phyloP scores from a whole-genome alignment of 352 stramenopile genomes.

The Bremia lactucae region DNA sequence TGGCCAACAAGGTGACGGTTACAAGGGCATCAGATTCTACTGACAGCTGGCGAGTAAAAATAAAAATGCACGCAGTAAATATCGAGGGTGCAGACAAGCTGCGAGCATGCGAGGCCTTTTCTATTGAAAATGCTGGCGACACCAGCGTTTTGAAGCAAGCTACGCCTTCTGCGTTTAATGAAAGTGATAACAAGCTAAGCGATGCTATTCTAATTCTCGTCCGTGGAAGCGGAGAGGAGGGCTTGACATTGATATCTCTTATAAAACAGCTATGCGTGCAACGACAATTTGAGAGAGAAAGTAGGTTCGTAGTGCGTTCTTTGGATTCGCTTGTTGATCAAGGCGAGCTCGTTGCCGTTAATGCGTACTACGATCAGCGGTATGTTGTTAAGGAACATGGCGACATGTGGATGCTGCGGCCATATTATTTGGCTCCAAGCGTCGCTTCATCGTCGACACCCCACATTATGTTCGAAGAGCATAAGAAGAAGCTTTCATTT shows the following conservation, averaged over 20 bases:
- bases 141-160: slow-evolving; percentile 8
- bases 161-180: slow-evolving; percentile 16
- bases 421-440: slow-evolving; percentile 42
- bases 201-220: slow-evolving; percentile 22
- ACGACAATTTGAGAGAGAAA: slow-evolving; percentile 1
- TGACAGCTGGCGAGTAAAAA: slow-evolving; percentile 66
- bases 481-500: slow-evolving; percentile 67
- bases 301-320: slow-evolving; percentile 16
- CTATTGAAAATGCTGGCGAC: slow-evolving; percentile 15
- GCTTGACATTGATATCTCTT: slow-evolving; percentile 25
- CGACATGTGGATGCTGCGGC: slow-evolving; percentile 55
- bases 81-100: slow-evolving; percentile 26
- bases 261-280: slow-evolving; percentile 11
- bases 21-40: slow-evolving; percentile 48
- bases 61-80: slow-evolving; percentile 40
- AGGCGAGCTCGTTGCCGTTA: slow-evolving; percentile 47
- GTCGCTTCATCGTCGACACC: slow-evolving; percentile 10
- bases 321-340: slow-evolving; percentile 43
- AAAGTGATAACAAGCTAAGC: slow-evolving; percentile 12
- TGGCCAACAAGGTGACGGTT: slow-evolving; percentile 55
- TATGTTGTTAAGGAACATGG: slow-evolving; percentile 55
- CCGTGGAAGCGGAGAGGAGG: slow-evolving; percentile 32
- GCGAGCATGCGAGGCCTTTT: slow-evolving; percentile 45
- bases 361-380: slow-evolving; percentile 58
- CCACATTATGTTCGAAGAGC: slow-evolving; percentile 54